Percentiles rank a stretch among this genome's conserved stretches.
These are phyloP conservation scores for Serendipita sp. DNA, from an alignment of 768 basidiomycete species.

Conservation along the genomic window DNA sequence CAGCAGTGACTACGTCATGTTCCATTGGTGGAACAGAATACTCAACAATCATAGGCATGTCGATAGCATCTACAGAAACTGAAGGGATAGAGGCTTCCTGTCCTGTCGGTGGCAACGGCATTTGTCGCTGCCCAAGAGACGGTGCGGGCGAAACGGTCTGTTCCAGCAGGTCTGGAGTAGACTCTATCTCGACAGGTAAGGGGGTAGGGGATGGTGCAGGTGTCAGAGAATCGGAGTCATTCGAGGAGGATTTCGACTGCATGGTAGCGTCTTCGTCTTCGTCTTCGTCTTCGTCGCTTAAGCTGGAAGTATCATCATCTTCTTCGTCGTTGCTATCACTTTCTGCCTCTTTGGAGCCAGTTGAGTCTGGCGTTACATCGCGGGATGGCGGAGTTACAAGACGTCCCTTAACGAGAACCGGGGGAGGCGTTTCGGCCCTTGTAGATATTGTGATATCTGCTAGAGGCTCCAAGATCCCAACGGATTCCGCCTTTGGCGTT, in stretches of 20 bases:
- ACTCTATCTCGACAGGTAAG: background rate
- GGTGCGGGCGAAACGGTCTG: background rate
- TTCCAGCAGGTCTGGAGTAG: background rate
- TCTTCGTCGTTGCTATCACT: background rate
- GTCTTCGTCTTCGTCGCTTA: background rate
- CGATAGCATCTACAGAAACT: background rate
- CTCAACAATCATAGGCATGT: no score
- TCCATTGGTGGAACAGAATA: no score
- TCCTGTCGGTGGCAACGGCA: background rate
- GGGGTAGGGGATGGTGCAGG: slow-evolving; percentile 1
- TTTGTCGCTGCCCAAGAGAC: background rate
- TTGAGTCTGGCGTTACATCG: background rate
- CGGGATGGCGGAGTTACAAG: background rate
- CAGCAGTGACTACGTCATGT: no score
- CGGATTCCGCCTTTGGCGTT: background rate
- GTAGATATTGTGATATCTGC: background rate
- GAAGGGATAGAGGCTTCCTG: background rate
- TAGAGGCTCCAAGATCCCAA: background rate
- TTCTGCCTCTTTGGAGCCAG: background rate
- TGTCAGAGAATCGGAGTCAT: background rate
- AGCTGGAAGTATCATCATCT: background rate
- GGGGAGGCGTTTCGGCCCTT: background rate
- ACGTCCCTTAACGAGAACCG: background rate
- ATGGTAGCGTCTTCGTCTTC: background rate
- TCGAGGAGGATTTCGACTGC: background rate